These are phyloP conservation scores for Ophiognomonia clavigignenti-juglandacearum DNA, from an alignment of 2,329 filamentous ascomycete genomes.

Conservation along the genomic window DNA sequence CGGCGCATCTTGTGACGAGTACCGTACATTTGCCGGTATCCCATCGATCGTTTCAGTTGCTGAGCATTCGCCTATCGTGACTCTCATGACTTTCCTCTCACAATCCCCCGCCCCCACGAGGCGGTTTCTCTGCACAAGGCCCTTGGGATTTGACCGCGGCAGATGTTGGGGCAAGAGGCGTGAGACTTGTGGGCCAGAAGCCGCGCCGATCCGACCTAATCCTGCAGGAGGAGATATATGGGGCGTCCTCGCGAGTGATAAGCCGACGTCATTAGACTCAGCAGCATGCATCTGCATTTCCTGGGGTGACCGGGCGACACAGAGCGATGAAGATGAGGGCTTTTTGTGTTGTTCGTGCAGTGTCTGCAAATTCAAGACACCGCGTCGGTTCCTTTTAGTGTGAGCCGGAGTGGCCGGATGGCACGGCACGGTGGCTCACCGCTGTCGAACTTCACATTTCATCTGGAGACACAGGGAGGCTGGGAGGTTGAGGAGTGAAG, in stretches of 20 bases:
- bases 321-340: slow-evolving; percentile 10
- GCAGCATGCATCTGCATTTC: slow-evolving; percentile 3
- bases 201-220: slow-evolving; percentile 14
- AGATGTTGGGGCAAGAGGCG: slow-evolving; percentile 6
- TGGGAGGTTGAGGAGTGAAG: too few species aligned
- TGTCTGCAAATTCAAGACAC: slow-evolving; percentile 8
- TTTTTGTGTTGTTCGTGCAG: slow-evolving; percentile 4
- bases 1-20: too few species aligned
- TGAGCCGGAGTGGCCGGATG: not conserved
- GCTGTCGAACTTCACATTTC: not conserved
- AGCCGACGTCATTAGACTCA: slow-evolving; percentile 11
- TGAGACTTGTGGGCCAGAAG: slow-evolving; percentile 1
- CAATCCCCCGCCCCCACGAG: too few species aligned
- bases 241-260: slow-evolving; percentile 1
- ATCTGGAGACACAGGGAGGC: too few species aligned
- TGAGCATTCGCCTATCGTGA: too few species aligned
- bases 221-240: slow-evolving; percentile 8
- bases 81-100: too few species aligned
- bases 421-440: not conserved
- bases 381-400: too few species aligned
- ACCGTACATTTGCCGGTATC: too few species aligned
- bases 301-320: slow-evolving; percentile 9
- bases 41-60: too few species aligned
- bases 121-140: too few species aligned
- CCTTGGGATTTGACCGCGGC: slow-evolving; percentile 2